phyloP scores from a whole-genome alignment of 768 basidiomycete species.

The Boletales sp. region DNA sequence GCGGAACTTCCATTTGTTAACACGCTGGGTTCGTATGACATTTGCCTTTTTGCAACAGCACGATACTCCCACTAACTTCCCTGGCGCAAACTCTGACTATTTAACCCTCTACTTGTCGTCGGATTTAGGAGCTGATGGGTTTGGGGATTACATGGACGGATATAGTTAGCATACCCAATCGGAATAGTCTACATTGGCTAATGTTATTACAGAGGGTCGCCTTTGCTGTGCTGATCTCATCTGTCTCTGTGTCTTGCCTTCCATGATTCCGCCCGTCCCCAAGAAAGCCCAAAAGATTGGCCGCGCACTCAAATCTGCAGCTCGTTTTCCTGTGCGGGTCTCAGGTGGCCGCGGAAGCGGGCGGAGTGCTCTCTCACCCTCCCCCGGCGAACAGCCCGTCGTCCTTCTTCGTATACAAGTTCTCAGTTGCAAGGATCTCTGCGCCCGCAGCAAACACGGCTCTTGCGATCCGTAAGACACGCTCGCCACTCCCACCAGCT shows the following conservation, averaged over 20 bases:
- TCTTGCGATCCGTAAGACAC: conserved; percentile 70
- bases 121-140: no score
- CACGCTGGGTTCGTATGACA: no score
- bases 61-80: no score
- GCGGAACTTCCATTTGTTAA: no score
- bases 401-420: conserved; percentile 69
- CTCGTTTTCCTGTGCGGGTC: conserved; percentile 49
- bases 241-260: background rate
- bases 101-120: background rate
- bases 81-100: no score
- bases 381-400: conserved; percentile 61
- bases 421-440: conserved; percentile 56
- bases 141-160: no score
- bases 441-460: conserved; percentile 64
- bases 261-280: conserved; percentile 32
- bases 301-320: conserved; percentile 58
- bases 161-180: background rate
- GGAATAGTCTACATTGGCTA: no score
- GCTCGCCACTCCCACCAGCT: background rate
- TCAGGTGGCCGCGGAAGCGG: conserved; percentile 38
- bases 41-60: no score
- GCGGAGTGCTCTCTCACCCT: conserved; percentile 38
- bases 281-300: conserved; percentile 50
- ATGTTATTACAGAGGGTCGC: background rate
- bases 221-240: conserved; percentile 9